Evolutionary conservation across 257 asterid genomes (phyloP), one percentile per base, ranked within the genome.

Genomic region (Forsythia viridissima): DNA sequence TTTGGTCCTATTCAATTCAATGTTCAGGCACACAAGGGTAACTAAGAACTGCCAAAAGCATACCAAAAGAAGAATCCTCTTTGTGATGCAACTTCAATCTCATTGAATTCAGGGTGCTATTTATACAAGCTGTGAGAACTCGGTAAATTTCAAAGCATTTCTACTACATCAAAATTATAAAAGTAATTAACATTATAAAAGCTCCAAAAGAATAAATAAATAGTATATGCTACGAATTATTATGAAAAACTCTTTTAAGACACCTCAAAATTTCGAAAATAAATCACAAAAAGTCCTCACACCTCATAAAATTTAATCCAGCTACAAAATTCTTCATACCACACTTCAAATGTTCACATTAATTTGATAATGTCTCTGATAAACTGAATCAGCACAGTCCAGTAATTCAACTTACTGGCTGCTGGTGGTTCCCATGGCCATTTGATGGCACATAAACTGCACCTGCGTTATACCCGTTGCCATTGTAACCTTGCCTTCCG

Each of bases 401-500:
- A 77, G 63, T 46, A 16, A 73, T 70, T 87, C 75, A 91, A 88
- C 88, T 92, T 21, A 85, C 93, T 36, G 92, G 88, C 84, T 91
- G 90, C 86, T 88, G 92, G 52, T 86, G 87, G 80, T 78, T 88
- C 61, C 80, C 91, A 4, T 89, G 81, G 59, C 93, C 96, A 36
- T 89, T 90, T 8, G 94, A 79, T 7, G 86, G 83, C 24, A 88
- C 91, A 70, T 84, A 79, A 18, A 80, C 80, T 42, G 85, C 39
- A 80, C 82, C 72, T 11, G 70, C 48, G 0, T 68, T 71, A 38
- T 91, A 76, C 67, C 89, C 92, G 36, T 89, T 85, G 38, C 97
- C 96, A 40, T 87, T 87, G 83, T 87, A 80, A 43, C 86, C 90
- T 77, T 90, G 93, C 78, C 92, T 88, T 78, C 84, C 90, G 36